Evolutionary conservation across 2,329 filamentous ascomycete genomes (phyloP).

Genomic region (Leptographium lundbergii): DNA sequence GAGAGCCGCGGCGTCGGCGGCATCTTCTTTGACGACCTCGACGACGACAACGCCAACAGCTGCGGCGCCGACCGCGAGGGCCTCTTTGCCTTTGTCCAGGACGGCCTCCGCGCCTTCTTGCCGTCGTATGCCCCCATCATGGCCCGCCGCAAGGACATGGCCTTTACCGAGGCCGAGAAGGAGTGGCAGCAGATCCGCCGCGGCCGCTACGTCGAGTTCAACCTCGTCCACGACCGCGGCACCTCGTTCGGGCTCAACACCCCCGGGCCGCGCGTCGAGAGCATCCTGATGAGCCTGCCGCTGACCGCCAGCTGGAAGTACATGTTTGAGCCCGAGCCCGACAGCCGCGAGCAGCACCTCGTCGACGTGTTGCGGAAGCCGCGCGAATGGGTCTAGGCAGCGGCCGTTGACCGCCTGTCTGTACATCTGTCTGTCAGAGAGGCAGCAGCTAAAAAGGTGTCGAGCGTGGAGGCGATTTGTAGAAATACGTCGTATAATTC

Average conservation of each 20-base stretch:
- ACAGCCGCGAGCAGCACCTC: conserved; percentile 65
- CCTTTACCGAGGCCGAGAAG: conserved; percentile 75
- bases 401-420: too few species aligned
- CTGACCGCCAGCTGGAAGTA: conserved; percentile 91
- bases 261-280: conserved; percentile 83
- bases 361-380: conserved; percentile 57
- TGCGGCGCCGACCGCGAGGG: conserved; percentile 56
- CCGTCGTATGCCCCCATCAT: conserved; percentile 87
- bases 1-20: conserved; percentile 84
- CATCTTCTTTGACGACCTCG: conserved; percentile 97
- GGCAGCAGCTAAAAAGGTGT: not conserved
- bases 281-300: conserved; percentile 93
- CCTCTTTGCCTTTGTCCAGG: conserved; percentile 78
- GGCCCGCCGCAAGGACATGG: conserved; percentile 80
- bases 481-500: too few species aligned
- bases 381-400: conserved; percentile 49
- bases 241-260: conserved; percentile 92
- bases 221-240: conserved; percentile 90
- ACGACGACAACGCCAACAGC: conserved; percentile 56
- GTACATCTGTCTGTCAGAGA: too few species aligned
- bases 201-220: conserved; percentile 97
- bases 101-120: conserved; percentile 74
- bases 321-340: conserved; percentile 75
- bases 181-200: conserved; percentile 91
- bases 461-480: not conserved